Conservation (phyloP, 1,139 yeast genomes). For the Suhomyces ambrosiae region DNA sequence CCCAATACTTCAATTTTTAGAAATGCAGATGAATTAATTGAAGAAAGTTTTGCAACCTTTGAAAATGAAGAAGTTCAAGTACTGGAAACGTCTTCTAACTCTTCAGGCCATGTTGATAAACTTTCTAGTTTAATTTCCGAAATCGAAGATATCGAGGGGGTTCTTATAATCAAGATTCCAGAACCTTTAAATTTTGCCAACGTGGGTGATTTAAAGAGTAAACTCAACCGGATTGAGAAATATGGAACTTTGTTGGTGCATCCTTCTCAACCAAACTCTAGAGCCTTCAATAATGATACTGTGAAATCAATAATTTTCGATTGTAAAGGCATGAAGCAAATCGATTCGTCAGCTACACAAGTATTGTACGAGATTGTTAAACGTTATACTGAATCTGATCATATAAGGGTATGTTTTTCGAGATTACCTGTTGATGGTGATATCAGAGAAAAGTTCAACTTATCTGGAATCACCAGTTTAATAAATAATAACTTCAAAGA, state of each 20-base stretch:
- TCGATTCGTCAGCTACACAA: constrained; percentile 39
- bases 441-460: constrained; percentile 24
- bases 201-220: constrained; percentile 28
- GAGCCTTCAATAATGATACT: constrained; percentile 24
- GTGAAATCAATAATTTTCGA: constrained; percentile 33
- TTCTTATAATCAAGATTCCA: constrained; percentile 34
- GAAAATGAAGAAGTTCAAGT: constrained; percentile 12
- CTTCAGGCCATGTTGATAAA: constrained; percentile 15
- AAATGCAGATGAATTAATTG: constrained; percentile 39
- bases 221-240: constrained; percentile 29
- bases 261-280: constrained; percentile 34
- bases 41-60: constrained; percentile 30
- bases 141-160: constrained; percentile 35
- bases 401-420: constrained; percentile 28
- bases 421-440: constrained; percentile 26
- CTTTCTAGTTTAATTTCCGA: constrained; percentile 26
- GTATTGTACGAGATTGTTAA: constrained; percentile 30
- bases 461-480: constrained; percentile 28
- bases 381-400: constrained; percentile 24
- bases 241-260: constrained; percentile 33
- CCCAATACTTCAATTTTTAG: constrained; percentile 36
- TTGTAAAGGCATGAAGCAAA: constrained; percentile 35
- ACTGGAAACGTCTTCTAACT: not conserved
- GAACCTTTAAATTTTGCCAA: constrained; percentile 36
- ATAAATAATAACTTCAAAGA: constrained; percentile 23